These are phyloP conservation scores for Trypanosoma scelopori DNA, from an alignment of 208 protist genomes.

Conservation along the genomic window DNA sequence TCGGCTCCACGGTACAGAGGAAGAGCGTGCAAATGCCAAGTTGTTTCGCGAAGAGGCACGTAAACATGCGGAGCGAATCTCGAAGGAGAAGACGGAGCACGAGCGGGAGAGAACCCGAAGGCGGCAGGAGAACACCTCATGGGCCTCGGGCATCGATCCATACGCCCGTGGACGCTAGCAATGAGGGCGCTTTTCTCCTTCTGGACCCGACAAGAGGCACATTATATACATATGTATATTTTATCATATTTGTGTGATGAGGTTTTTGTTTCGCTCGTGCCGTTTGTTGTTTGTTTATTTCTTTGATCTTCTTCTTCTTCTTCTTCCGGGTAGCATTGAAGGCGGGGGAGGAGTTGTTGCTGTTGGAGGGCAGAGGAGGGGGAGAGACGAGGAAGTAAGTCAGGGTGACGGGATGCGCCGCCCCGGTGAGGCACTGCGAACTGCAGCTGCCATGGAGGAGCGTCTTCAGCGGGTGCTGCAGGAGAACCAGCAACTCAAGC, in stretches of 20 bases:
- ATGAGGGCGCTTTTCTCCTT: conserved; percentile 1
- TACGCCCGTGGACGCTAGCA: conserved; percentile 7
- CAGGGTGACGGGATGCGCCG: conserved; percentile 3
- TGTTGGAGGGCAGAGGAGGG: background rate
- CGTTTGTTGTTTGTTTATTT: background rate
- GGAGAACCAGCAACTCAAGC: conserved; percentile 68
- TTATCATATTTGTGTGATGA: background rate
- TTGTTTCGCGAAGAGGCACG: conserved; percentile 69
- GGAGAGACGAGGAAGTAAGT: background rate
- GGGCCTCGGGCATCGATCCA: conserved; percentile 47
- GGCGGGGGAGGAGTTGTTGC: background rate
- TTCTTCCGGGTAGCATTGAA: too few relatives aligned
- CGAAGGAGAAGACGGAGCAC: conserved; percentile 41
- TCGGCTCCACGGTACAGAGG: conserved; percentile 61
- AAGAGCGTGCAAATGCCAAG: conserved; percentile 77
- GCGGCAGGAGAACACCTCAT: conserved; percentile 56
- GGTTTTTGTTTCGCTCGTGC: background rate
- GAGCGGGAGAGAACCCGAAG: conserved; percentile 40
- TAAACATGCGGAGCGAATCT: conserved; percentile 62
- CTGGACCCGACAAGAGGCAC: background rate
- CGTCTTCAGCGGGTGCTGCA: conserved; percentile 68
- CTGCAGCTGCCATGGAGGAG: conserved; percentile 44
- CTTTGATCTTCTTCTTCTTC: background rate
- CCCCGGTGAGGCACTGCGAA: conserved; percentile 6
- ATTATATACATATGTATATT: background rate